These are phyloP conservation scores for Phytophthora cactorum DNA, from an alignment of 352 stramenopile genomes.

Conservation along the genomic window DNA sequence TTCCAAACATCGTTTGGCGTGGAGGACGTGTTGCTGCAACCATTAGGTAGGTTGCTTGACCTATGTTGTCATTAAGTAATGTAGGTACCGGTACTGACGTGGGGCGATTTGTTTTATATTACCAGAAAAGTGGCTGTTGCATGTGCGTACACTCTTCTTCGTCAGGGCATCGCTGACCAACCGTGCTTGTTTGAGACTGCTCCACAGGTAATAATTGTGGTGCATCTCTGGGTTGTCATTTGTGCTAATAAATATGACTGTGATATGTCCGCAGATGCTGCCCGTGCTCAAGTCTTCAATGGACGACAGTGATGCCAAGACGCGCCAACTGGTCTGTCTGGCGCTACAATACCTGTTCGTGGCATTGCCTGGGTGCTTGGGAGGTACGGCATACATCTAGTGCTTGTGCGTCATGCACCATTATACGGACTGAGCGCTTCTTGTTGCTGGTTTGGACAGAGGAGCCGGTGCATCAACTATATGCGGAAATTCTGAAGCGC, in stretches of 20 bases:
- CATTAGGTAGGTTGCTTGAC: slow-evolving; percentile 56
- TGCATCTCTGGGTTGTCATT: not conserved
- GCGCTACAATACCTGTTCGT: slow-evolving; percentile 89
- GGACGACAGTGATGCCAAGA: slow-evolving; percentile 90
- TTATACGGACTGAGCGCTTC: slow-evolving; percentile 3
- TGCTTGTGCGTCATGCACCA: not conserved
- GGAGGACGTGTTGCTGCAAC: slow-evolving; percentile 86
- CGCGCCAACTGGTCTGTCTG: slow-evolving; percentile 88
- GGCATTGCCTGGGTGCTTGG: slow-evolving; percentile 75
- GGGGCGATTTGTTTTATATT: not conserved
- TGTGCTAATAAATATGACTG: slow-evolving; percentile 5
- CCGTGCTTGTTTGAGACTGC: slow-evolving; percentile 85
- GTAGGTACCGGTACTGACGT: slow-evolving; percentile 2
- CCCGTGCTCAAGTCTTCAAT: slow-evolving; percentile 90
- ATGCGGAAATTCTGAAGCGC: slow-evolving; percentile 93
- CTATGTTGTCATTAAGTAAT: not conserved
- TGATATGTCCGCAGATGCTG: slow-evolving; percentile 63
- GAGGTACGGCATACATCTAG: slow-evolving; percentile 42
- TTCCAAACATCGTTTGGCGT: slow-evolving; percentile 92
- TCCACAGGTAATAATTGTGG: slow-evolving; percentile 52
- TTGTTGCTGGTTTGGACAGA: slow-evolving; percentile 47
- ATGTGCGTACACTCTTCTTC: slow-evolving; percentile 85
- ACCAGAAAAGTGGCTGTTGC: slow-evolving; percentile 89
- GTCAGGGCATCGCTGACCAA: slow-evolving; percentile 76
- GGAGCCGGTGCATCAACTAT: slow-evolving; percentile 91